Evolutionary conservation across 139 green algal species (phyloP), one percentile per base, ranked within the genome.

Genomic region (Dunaliella primolecta): DNA sequence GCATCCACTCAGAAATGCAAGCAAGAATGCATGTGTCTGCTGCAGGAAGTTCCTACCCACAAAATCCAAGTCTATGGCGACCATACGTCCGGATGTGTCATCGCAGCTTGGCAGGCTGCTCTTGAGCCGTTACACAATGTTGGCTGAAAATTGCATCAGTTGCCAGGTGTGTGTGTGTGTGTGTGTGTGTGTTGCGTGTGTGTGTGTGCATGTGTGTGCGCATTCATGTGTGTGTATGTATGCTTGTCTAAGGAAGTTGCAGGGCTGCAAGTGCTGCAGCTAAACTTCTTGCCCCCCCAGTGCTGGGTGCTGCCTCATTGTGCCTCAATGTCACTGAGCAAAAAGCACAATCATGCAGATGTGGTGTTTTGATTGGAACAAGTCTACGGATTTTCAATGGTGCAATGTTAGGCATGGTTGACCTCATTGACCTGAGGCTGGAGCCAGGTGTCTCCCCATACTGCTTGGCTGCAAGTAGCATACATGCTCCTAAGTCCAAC

Each of bases 71-170:
- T n/a, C n/a, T n/a, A n/a, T n/a, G n/a, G n/a, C n/a, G n/a, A n/a
- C 80, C 30, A 46, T 76, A 1, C 25, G 46, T 1, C 31, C 78
- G 2, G 33, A 30, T 36, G 36, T 36, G 15, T 82, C 78, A 30
- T 80, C 80, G 33, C 71, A 76, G 0, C 32, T 89, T 11, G 87
- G 87, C 0, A 35, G 75, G 0, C 29, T 90, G 3, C 70, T 90
- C 21, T 32, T 88, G 2, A 84, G 72, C 27, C 84, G 87, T 15
- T 90, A 84, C 84, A 78, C 87, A 0, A 90, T 90, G 87, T 77
- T 90, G 0, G 87, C 81, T 11, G 87, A 90, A 35, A 87, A 78
- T 32, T 90, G 87, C 71, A 78, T 78, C 0, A 1, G 55, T 0
- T 90, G 87, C 70, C 36, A 88, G 77, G 87, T 90, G n/a, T 23